These are phyloP conservation scores for Termitomyces sp. DNA, from an alignment of 768 basidiomycete genomes.

Conservation along the genomic window DNA sequence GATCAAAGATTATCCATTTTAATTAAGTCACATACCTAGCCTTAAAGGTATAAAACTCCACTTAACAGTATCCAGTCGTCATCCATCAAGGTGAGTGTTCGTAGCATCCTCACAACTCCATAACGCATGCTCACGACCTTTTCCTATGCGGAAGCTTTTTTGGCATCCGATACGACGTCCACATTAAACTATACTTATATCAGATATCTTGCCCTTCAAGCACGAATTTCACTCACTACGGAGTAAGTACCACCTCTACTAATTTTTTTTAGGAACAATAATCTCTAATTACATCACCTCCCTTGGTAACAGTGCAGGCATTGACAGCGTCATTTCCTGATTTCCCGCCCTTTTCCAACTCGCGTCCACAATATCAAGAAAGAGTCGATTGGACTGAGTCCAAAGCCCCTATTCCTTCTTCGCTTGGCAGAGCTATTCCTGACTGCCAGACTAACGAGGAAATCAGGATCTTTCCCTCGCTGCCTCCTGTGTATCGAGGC, in stretches of 20 bases:
- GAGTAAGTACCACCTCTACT: conserved; percentile 65
- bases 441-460: conserved; percentile 15
- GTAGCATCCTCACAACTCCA: neutral
- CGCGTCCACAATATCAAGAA: conserved; percentile 18
- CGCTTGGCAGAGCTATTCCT: conserved; percentile 46
- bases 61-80: conserved; percentile 53
- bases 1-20: conserved; percentile 17
- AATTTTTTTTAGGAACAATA: conserved; percentile 30
- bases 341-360: conserved; percentile 23
- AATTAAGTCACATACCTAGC: no score
- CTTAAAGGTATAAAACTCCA: conserved; percentile 1
- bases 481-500: conserved; percentile 67
- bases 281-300: conserved; percentile 12
- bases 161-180: conserved; percentile 39
- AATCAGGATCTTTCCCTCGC: conserved; percentile 49
- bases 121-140: conserved; percentile 15
- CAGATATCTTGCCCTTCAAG: conserved; percentile 34
- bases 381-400: conserved; percentile 53
- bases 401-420: conserved; percentile 27
- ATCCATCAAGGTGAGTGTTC: conserved; percentile 56
- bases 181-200: neutral
- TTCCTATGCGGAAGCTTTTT: conserved; percentile 57
- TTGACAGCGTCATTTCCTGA: conserved; percentile 31
- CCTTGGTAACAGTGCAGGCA: conserved; percentile 51
- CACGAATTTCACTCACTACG: conserved; percentile 58